A percentile compares a stretch with the other conserved stretches of the same genome.
These are phyloP conservation scores for Aegilops umbellulata DNA, from an alignment of 176 grass and related monocot species.

Conservation along the genomic window DNA sequence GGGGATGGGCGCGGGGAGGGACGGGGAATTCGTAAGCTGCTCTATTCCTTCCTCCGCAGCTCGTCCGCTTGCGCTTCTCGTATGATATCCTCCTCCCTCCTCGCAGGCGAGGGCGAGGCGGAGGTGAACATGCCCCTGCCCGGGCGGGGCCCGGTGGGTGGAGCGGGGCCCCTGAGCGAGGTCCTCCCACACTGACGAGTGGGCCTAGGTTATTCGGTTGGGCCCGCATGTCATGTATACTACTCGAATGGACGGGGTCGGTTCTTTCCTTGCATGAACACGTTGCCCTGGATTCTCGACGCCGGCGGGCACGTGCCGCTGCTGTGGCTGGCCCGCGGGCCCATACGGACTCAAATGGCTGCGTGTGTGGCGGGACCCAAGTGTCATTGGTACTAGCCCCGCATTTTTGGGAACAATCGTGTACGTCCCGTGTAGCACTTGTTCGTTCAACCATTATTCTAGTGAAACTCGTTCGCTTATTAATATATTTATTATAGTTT, in stretches of 20 bases:
- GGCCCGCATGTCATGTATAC: not conserved
- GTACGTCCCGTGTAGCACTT: not conserved
- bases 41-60: not conserved
- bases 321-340: not conserved
- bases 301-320: constrained; percentile 9
- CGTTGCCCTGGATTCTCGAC: not conserved
- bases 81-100: not conserved
- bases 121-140: not conserved
- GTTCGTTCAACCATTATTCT: not conserved
- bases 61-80: not conserved
- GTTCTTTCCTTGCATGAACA: too few species aligned
- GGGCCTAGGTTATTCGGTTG: rapidly evolving
- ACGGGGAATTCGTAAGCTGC: not conserved
- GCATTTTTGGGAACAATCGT: not conserved
- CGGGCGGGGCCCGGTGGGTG: not conserved
- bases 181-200: not conserved
- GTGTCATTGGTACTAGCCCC: not conserved
- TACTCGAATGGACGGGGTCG: not conserved
- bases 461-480: not conserved
- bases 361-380: not conserved
- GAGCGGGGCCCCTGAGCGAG: not conserved
- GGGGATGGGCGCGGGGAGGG: not conserved
- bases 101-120: not conserved
- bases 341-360: not conserved
- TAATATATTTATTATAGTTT: too few species aligned